These are phyloP conservation scores for Diplodia seriata DNA, from an alignment of 2,329 filamentous ascomycete genomes.

Conservation along the genomic window DNA sequence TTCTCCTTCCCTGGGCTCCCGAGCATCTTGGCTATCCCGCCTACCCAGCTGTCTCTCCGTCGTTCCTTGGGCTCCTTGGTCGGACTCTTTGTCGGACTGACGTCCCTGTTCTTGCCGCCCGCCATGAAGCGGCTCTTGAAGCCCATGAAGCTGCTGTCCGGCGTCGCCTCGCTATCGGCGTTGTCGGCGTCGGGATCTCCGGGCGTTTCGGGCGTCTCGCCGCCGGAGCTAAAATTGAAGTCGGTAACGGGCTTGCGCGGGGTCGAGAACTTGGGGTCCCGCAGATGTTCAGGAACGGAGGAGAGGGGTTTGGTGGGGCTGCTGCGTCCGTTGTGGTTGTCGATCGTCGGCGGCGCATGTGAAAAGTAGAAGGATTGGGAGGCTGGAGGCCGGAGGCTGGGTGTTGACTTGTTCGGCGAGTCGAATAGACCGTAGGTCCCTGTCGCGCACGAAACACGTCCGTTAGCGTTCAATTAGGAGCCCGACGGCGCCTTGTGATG, in stretches of 20 bases:
- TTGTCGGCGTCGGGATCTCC: conserved; percentile 42
- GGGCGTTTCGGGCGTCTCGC: conserved; percentile 58
- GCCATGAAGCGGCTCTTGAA: conserved; percentile 34
- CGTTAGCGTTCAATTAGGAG: not conserved
- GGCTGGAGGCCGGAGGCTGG: conserved; percentile 56
- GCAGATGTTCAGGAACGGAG: conserved; percentile 33
- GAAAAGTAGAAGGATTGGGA: conserved; percentile 59
- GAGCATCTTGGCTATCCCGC: conserved; percentile 37
- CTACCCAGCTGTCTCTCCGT: conserved; percentile 43
- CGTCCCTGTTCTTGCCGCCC: conserved; percentile 30
- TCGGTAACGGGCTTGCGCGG: conserved; percentile 48
- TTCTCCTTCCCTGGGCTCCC: conserved; percentile 39
- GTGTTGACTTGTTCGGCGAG: conserved; percentile 34
- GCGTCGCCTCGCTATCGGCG: conserved; percentile 53
- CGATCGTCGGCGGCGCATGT: conserved; percentile 36
- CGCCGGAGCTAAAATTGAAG: conserved; percentile 56
- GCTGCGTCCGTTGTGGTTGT: not conserved
- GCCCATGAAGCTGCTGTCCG: conserved; percentile 42
- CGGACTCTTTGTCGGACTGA: conserved; percentile 41
- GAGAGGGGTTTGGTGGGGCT: conserved; percentile 40
- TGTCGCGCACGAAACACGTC: conserved; percentile 38
- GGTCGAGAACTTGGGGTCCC: conserved; percentile 47
- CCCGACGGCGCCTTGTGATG: conserved; percentile 25
- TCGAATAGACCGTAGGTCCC: conserved; percentile 36
- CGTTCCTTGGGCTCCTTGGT: conserved; percentile 41